Evolutionary conservation across 495 filamentous ascomycete species (phyloP), one percentile per base, ranked within the genome.

Genomic region (Diplogelasinospora grovesii): DNA sequence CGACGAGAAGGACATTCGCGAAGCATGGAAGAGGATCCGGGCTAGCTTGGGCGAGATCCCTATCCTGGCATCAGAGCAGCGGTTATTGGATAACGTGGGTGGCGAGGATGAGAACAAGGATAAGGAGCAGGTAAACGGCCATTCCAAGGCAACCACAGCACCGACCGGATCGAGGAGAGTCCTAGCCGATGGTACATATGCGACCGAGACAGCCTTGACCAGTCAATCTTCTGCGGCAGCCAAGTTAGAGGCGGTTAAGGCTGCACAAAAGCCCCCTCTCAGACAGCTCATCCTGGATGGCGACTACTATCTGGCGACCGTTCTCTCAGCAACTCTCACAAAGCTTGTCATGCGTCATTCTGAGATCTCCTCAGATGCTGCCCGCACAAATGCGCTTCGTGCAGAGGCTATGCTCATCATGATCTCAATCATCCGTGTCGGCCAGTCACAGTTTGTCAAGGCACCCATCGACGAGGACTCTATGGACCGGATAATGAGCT

Each of bases 361-460:
- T 3, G 89, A 97, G 62, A 89, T 96, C 44, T 94, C 89, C 13
- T 71, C 85, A 16, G 92, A 97, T 50, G 63, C 68, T 19, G 83
- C 85, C 22, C 83, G 93, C 14, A 97, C 89, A 10, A 97, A 97
- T 54, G 89, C 90, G 23, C 76, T 99, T 3, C 83, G 86, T 18
- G 92, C 92, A 3, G 93, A 99, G 65, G 93, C 93, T 21, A 99
- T 97, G 93, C 74, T 97, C 29, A 97, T 97, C 59, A 95, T 98
- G 89, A 95, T 97, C 49, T 95, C 89, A 14, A 92, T 99, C 53
- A 85, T 96, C 48, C 87, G 93, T 45, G 93, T 94, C 43, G 93
- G 93, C 9, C 93, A 99, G 64, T 95, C 89, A 6, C 86, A 92
- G 51, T 99, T 99, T 43, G 93, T 94, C 55, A 96, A 96, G 66